Percentiles rank a stretch among this genome's conserved stretches.
phyloP scores from a whole-genome alignment of 202 grass and related monocot species.

The Schoenoplectus triqueter region DNA sequence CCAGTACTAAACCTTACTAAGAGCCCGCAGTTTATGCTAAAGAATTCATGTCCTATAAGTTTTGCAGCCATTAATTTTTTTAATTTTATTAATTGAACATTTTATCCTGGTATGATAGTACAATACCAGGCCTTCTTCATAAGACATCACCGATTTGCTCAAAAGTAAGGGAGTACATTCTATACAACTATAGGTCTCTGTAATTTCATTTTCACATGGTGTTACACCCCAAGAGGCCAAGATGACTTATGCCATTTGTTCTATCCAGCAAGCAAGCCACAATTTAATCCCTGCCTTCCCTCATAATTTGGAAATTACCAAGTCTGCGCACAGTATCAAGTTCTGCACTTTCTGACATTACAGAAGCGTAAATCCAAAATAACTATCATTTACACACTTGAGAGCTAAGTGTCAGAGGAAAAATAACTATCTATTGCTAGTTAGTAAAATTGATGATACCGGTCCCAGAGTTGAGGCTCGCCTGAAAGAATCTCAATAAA shows the following conservation, averaged over 20 bases:
- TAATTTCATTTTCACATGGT: no score
- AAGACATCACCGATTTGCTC: neutral
- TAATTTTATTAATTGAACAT: neutral
- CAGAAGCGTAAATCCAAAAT: constrained; percentile 5
- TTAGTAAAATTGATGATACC: constrained; percentile 19
- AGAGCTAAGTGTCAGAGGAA: neutral
- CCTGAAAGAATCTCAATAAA: constrained; percentile 80
- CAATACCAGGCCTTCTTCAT: neutral
- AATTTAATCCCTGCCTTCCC: no score
- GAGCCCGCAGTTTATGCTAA: neutral
- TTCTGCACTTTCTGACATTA: neutral
- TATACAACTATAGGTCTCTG: neutral
- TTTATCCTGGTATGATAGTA: neutral
- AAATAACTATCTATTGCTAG: neutral
- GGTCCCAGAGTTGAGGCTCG: constrained; percentile 57
- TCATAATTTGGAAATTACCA: no score
- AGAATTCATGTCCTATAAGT: neutral
- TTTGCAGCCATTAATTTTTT: neutral
- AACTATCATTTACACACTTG: neutral
- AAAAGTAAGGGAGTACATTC: neutral
- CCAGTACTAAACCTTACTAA: neutral
- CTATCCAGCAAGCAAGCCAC: no score
- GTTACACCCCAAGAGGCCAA: no score
- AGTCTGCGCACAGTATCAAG: neutral
- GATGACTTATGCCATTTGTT: no score